Conservation (phyloP, 371 early-diverging fungal species). For the Mortierella sp. region DNA sequence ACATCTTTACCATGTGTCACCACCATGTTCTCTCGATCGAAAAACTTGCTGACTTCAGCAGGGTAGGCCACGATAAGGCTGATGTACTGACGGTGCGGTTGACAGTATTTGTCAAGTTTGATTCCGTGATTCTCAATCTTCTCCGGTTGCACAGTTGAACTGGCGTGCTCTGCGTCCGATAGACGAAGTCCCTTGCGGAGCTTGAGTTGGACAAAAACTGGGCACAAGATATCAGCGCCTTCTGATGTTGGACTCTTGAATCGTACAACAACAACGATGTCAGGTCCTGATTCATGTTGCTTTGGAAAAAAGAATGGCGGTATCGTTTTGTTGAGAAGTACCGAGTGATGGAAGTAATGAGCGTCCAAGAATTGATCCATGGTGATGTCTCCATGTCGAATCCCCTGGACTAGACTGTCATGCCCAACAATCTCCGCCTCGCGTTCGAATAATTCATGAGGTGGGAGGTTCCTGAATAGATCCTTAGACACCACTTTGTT, state of each 20-base stretch:
- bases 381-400: neutral
- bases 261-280: constrained; percentile 33
- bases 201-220: constrained; percentile 22
- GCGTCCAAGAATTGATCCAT: constrained; percentile 21
- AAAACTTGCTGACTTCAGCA: neutral
- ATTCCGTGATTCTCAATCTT: constrained; percentile 11
- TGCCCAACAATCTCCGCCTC: constrained; percentile 20
- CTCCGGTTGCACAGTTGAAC: constrained; percentile 4
- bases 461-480: neutral
- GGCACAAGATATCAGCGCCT: neutral
- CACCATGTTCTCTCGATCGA: neutral
- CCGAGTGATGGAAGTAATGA: constrained; percentile 12
- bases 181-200: neutral
- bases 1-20: constrained; percentile 1
- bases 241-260: constrained; percentile 5
- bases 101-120: constrained; percentile 16
- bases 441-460: constrained; percentile 14
- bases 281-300: constrained; percentile 22
- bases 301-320: constrained; percentile 31
- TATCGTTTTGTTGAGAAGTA: constrained; percentile 4
- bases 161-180: neutral
- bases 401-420: constrained; percentile 12
- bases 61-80: constrained; percentile 17
- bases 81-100: constrained; percentile 16
- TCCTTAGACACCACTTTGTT: constrained; percentile 10